Percentiles rank a stretch among this genome's conserved stretches.
phyloP scores from a whole-genome alignment of 2,329 filamentous ascomycete species.

The Verticillium nonalfalfae region DNA sequence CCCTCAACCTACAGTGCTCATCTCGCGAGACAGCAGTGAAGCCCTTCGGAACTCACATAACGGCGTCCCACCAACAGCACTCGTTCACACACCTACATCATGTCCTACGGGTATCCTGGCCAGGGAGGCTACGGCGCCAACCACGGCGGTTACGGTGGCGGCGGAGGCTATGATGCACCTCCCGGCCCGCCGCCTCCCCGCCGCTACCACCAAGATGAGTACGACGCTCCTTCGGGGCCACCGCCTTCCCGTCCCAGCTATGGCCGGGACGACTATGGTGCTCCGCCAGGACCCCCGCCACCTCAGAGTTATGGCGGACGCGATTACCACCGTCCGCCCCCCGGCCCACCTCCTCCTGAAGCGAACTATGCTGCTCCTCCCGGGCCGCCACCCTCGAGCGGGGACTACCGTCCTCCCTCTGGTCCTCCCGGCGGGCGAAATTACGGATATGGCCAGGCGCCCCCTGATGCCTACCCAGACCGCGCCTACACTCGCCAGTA shows the following conservation, averaged over 20 bases:
- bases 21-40: not conserved
- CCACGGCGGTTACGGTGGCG: conserved; percentile 13
- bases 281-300: not conserved
- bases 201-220: conserved; percentile 14
- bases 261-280: not conserved
- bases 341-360: conserved; percentile 6
- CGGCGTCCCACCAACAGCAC: not conserved
- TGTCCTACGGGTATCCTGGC: conserved; percentile 26
- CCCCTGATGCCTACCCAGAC: conserved; percentile 11
- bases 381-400: conserved; percentile 1
- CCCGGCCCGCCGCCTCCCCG: conserved; percentile 17
- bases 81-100: conserved; percentile 3
- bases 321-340: not conserved
- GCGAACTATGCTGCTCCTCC: conserved; percentile 6
- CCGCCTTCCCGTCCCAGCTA: not conserved
- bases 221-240: conserved; percentile 3
- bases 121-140: conserved; percentile 21
- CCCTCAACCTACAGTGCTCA: not conserved
- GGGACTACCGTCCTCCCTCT: conserved; percentile 15
- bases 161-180: conserved; percentile 12
- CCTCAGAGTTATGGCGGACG: not conserved
- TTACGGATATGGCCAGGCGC: conserved; percentile 17
- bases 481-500: conserved; percentile 13
- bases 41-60: not conserved
- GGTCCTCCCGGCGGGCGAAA: conserved; percentile 19